Conservation (phyloP, 179 eudicot species). For the Patellifolia procumbens region DNA sequence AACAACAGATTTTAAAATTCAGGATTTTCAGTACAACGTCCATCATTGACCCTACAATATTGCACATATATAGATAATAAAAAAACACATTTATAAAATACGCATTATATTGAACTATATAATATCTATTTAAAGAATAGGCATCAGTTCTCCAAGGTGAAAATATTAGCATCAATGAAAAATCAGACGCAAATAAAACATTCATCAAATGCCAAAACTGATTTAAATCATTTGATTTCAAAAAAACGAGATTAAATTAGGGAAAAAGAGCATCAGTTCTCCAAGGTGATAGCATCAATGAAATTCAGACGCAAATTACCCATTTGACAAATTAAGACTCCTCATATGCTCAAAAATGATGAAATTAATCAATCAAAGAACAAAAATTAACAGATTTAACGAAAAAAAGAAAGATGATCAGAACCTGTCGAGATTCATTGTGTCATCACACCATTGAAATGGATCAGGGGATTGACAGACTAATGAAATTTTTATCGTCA, state of each 20-base stretch:
- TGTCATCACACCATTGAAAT: constrained; percentile 49
- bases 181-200: constrained; percentile 34
- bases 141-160: constrained; percentile 45
- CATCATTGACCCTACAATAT: constrained; percentile 18
- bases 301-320: constrained; percentile 91
- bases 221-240: no score
- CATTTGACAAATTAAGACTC: constrained; percentile 56
- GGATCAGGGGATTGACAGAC: constrained; percentile 85
- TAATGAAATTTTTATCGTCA: constrained; percentile 60
- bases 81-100: no score
- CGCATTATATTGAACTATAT: no score
- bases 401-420: constrained; percentile 39
- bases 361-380: neutral
- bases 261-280: constrained; percentile 63
- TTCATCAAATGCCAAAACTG: constrained; percentile 29
- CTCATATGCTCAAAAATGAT: constrained; percentile 42
- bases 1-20: neutral
- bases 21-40: constrained; percentile 18
- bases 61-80: no score
- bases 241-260: no score
- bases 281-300: constrained; percentile 73
- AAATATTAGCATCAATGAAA: constrained; percentile 26
- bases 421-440: constrained; percentile 84
- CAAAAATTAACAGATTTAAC: neutral
- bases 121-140: neutral